Conservation (phyloP, 2,329 filamentous ascomycete genomes). For the Ophiostoma ulmi region DNA sequence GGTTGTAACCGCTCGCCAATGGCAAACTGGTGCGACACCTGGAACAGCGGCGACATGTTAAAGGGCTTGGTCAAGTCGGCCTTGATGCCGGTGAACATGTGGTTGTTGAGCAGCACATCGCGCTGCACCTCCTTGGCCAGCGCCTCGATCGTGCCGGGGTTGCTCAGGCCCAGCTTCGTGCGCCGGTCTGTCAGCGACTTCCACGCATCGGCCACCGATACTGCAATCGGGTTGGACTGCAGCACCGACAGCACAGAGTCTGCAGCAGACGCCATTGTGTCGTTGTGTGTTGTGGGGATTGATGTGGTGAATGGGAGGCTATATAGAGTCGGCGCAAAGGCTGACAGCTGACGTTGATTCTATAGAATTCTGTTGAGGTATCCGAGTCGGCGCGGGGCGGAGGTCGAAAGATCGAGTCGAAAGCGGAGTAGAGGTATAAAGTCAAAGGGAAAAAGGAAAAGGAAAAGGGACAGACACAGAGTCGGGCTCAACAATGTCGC, state of each 20-base stretch:
- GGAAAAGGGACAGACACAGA: not conserved
- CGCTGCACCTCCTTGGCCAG: constrained; percentile 84
- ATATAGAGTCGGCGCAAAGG: not conserved
- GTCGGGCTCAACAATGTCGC: not conserved
- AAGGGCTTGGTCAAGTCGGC: constrained; percentile 97
- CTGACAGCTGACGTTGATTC: constrained; percentile 2
- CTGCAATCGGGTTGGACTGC: constrained; percentile 66
- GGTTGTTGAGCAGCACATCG: constrained; percentile 93
- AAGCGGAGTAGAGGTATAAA: not conserved
- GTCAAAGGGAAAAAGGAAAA: not conserved
- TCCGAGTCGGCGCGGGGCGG: constrained; percentile 5
- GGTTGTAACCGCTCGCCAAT: constrained; percentile 91
- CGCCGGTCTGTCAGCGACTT: constrained; percentile 77
- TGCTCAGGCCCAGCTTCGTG: constrained; percentile 79
- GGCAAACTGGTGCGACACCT: constrained; percentile 93
- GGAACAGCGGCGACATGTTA: constrained; percentile 88
- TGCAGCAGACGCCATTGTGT: constrained; percentile 45
- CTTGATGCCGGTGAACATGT: constrained; percentile 92
- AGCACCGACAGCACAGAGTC: constrained; percentile 59
- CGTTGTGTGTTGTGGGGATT: not conserved
- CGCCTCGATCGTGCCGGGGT: constrained; percentile 88
- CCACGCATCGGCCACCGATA: constrained; percentile 70
- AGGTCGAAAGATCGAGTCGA: not conserved
- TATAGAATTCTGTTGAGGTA: not conserved
- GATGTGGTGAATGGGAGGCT: not conserved